These are phyloP conservation scores for Artomyces pyxidatus DNA, from an alignment of 768 basidiomycete species.

Conservation along the genomic window DNA sequence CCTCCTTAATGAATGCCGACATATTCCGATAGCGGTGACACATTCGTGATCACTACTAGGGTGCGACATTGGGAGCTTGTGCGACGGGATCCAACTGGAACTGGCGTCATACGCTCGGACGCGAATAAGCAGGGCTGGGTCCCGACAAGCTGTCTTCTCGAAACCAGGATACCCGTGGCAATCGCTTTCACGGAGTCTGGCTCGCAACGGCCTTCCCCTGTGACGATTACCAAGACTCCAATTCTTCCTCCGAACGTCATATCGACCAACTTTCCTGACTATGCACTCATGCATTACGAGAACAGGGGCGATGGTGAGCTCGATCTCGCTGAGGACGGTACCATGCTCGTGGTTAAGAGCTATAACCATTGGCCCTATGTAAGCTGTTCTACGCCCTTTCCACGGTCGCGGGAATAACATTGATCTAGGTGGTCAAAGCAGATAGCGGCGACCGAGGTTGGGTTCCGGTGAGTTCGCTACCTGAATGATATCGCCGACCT, in stretches of 20 bases:
- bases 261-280: slow-evolving; percentile 92
- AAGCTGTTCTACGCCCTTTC: slow-evolving; percentile 20
- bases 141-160: slow-evolving; percentile 92
- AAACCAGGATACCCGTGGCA: slow-evolving; percentile 86
- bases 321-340: slow-evolving; percentile 81
- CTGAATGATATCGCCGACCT: neutral
- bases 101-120: slow-evolving; percentile 70
- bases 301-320: slow-evolving; percentile 92
- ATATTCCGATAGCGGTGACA: slow-evolving; percentile 59
- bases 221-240: slow-evolving; percentile 46
- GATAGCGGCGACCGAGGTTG: slow-evolving; percentile 91
- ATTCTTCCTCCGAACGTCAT: slow-evolving; percentile 88
- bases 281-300: slow-evolving; percentile 94
- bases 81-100: slow-evolving; percentile 84
- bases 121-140: slow-evolving; percentile 91
- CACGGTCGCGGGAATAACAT: slow-evolving; percentile 5
- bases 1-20: too few species aligned
- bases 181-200: slow-evolving; percentile 67
- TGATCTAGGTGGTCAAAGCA: slow-evolving; percentile 78
- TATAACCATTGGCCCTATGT: slow-evolving; percentile 98
- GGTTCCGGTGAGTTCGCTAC: slow-evolving; percentile 63
- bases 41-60: slow-evolving; percentile 86
- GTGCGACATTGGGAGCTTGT: slow-evolving; percentile 99
- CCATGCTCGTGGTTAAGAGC: slow-evolving; percentile 88
- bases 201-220: slow-evolving; percentile 26